Evolutionary conservation across 2,329 filamentous ascomycete genomes (phyloP).

Genomic region (Catunica adiposa): DNA sequence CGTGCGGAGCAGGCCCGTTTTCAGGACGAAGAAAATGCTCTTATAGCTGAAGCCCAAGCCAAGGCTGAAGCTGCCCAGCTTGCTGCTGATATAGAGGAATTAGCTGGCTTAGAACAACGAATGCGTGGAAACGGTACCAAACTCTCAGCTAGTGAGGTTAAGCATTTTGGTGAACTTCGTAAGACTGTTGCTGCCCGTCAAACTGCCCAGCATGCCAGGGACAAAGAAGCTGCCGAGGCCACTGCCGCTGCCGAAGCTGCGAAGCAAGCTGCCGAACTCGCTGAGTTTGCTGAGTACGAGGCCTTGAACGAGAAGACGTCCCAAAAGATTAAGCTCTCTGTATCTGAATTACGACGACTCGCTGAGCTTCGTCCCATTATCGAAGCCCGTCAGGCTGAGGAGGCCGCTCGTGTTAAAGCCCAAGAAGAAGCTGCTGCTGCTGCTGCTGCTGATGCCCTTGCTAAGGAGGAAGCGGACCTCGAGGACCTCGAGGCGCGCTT

Average conservation of each 20-base stretch:
- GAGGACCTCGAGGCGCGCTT: conserved; percentile 17
- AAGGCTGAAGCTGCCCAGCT: conserved; percentile 20
- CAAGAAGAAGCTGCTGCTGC: conserved; percentile 4
- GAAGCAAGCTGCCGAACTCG: neutral
- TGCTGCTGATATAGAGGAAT: conserved; percentile 14
- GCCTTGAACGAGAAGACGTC: neutral
- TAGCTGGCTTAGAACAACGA: neutral
- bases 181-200: conserved; percentile 21
- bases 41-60: conserved; percentile 3
- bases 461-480: conserved; percentile 17
- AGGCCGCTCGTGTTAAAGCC: conserved; percentile 4
- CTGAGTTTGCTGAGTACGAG: conserved; percentile 7
- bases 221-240: conserved; percentile 3
- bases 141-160: neutral
- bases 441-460: conserved; percentile 4
- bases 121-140: neutral
- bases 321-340: conserved; percentile 1
- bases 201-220: conserved; percentile 19
- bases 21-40: conserved; percentile 5
- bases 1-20: conserved; percentile 5
- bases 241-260: conserved; percentile 1
- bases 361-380: conserved; percentile 3
- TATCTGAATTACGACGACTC: conserved; percentile 1
- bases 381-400: conserved; percentile 3
- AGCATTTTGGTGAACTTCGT: conserved; percentile 2